These are phyloP conservation scores for Diplodia corticola DNA, from an alignment of 2,329 filamentous ascomycete genomes.

Conservation along the genomic window DNA sequence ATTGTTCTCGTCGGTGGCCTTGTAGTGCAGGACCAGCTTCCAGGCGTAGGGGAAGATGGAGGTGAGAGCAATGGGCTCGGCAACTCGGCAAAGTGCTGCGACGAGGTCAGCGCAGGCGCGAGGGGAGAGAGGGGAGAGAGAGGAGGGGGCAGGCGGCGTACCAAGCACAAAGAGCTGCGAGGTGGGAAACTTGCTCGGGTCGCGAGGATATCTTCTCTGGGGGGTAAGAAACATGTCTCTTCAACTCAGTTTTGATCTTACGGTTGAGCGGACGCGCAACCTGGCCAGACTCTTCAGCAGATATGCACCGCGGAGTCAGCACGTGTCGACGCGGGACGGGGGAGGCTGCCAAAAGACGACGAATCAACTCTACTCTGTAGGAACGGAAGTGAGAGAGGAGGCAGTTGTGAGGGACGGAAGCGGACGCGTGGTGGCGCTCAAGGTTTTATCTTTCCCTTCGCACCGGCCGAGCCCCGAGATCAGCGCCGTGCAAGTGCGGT, in stretches of 20 bases:
- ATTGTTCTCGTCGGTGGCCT: conserved; percentile 39
- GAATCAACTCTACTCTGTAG: background rate
- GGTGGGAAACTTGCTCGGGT: conserved; percentile 75
- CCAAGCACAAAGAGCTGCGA: conserved; percentile 82
- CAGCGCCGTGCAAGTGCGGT: background rate
- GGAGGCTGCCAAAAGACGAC: background rate
- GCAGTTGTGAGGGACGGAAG: background rate
- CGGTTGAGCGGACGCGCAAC: conserved; percentile 37
- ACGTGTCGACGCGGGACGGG: conserved; percentile 9
- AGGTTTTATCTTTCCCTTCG: background rate
- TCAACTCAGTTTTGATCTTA: conserved; percentile 55
- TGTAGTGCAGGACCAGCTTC: conserved; percentile 41
- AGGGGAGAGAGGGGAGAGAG: background rate
- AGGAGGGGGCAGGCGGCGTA: conserved; percentile 47
- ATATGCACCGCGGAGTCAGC: background rate
- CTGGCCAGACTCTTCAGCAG: background rate
- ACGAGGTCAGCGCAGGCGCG: conserved; percentile 4
- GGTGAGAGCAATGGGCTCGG: conserved; percentile 89
- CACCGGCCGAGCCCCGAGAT: background rate
- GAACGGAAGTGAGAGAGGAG: background rate
- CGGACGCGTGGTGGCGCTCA: background rate
- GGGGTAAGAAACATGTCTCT: conserved; percentile 61
- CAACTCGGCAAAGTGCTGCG: conserved; percentile 83
- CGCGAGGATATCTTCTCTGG: conserved; percentile 56
- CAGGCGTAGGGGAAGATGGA: conserved; percentile 82